A percentile compares a stretch with the other conserved stretches of the same genome.
Evolutionary conservation across 2,329 filamentous ascomycete genomes (phyloP).

Genomic region (Nigrospora osmanthi): DNA sequence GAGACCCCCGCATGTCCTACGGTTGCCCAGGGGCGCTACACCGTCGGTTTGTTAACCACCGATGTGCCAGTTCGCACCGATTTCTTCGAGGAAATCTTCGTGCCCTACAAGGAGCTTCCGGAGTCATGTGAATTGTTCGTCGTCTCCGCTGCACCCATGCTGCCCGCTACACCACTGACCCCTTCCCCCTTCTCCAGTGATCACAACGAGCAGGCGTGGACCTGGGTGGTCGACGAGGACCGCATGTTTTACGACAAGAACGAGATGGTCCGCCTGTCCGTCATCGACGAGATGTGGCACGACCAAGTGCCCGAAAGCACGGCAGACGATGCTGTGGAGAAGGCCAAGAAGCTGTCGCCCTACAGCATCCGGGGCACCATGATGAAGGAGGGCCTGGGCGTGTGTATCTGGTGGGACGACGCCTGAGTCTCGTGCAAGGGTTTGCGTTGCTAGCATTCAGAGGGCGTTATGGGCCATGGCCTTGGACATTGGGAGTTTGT

Average conservation of each 20-base stretch:
- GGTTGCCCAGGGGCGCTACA: neutral
- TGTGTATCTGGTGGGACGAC: constrained; percentile 58
- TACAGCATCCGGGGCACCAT: constrained; percentile 63
- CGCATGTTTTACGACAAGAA: constrained; percentile 83
- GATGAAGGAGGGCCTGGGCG: constrained; percentile 54
- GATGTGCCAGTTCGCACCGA: constrained; percentile 61
- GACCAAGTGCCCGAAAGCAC: constrained; percentile 72
- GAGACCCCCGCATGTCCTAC: constrained; percentile 14
- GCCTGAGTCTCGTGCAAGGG: neutral
- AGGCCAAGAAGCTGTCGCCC: constrained; percentile 54
- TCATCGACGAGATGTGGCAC: constrained; percentile 84
- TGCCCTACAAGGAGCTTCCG: constrained; percentile 67
- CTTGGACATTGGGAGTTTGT: too few species aligned
- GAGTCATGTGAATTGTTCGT: constrained; percentile 69
- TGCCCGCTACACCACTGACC: constrained; percentile 16
- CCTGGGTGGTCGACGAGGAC: constrained; percentile 70
- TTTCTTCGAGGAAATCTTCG: constrained; percentile 89
- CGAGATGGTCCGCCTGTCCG: constrained; percentile 79
- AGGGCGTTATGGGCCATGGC: too few species aligned
- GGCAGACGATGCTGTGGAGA: constrained; percentile 46
- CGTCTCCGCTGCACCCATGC: neutral
- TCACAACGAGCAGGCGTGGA: constrained; percentile 70
- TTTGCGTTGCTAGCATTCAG: too few species aligned
- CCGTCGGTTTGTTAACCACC: neutral
- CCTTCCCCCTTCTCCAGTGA: constrained; percentile 40